These are phyloP conservation scores for Amaranthus hypochondriacus DNA, from an alignment of 148 eudicot species.

Conservation along the genomic window DNA sequence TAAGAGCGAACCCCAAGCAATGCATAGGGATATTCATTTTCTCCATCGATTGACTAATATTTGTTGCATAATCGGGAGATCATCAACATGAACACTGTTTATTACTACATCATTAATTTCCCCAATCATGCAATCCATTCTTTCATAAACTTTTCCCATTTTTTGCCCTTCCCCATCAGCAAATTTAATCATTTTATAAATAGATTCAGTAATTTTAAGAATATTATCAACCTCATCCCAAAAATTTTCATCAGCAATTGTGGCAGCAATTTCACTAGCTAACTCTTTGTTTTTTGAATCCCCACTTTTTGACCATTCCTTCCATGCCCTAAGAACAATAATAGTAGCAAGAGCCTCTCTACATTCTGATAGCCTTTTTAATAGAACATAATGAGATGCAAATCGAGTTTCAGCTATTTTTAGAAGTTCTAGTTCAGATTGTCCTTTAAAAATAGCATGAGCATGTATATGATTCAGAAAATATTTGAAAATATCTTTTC, in stretches of 20 bases:
- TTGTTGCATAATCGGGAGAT: constrained; percentile 1
- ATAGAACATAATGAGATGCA: constrained; percentile 18
- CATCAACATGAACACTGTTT: neutral
- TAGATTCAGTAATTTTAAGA: constrained; percentile 10
- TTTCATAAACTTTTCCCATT: constrained; percentile 32
- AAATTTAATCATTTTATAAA: constrained; percentile 18
- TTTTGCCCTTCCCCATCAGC: constrained; percentile 22
- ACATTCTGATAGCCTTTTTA: constrained; percentile 14
- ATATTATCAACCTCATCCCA: constrained; percentile 22
- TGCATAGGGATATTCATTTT: constrained; percentile 10
- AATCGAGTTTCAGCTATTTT: constrained; percentile 32
- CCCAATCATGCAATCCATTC: constrained; percentile 30
- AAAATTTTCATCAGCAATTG: constrained; percentile 1
- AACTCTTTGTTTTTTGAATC: neutral
- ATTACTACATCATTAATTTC: constrained; percentile 20
- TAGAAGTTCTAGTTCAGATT: constrained; percentile 15
- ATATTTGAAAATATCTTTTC: constrained; percentile 18
- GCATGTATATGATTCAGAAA: constrained; percentile 15
- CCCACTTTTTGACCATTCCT: neutral
- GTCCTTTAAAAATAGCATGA: constrained; percentile 13
- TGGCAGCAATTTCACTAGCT: neutral
- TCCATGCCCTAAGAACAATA: constrained; percentile 12
- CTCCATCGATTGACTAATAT: constrained; percentile 13
- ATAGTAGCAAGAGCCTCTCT: constrained; percentile 14
- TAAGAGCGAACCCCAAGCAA: constrained; percentile 1